Evolutionary conservation across 2,329 filamentous ascomycete species (phyloP).

Genomic region (Xylaria sp.): DNA sequence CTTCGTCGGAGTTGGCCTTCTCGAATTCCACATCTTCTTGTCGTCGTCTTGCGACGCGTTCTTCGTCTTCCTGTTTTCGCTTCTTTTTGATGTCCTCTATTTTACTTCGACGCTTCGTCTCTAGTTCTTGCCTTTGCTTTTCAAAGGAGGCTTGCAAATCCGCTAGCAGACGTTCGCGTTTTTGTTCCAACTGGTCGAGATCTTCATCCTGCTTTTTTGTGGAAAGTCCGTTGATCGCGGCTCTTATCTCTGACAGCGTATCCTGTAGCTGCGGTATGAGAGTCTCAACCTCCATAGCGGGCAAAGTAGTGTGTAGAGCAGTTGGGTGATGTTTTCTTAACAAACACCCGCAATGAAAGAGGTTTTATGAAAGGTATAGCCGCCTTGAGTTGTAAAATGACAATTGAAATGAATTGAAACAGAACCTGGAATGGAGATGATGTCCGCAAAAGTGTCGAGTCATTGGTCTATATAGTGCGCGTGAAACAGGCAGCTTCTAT

Average conservation of each 20-base stretch:
- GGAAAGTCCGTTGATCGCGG: slow-evolving; percentile 44
- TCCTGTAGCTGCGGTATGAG: slow-evolving; percentile 52
- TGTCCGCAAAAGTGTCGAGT: not conserved
- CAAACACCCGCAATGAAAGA: not conserved
- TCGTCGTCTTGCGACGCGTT: slow-evolving; percentile 44
- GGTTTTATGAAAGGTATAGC: not conserved
- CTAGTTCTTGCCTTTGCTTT: slow-evolving; percentile 40
- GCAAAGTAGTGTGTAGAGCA: not conserved
- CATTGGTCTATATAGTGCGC: too few species aligned
- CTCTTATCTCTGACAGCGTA: slow-evolving; percentile 48
- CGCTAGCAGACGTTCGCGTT: slow-evolving; percentile 44
- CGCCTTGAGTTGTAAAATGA: not conserved
- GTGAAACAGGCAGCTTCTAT: too few species aligned
- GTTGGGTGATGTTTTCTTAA: not conserved
- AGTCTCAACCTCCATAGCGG: slow-evolving; percentile 44
- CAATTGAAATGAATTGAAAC: not conserved
- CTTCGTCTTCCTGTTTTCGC: slow-evolving; percentile 50
- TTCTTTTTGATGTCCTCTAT: slow-evolving; percentile 43
- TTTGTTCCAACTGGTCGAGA: slow-evolving; percentile 48
- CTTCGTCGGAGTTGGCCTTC: slow-evolving; percentile 38
- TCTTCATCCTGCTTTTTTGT: slow-evolving; percentile 42
- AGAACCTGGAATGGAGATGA: not conserved
- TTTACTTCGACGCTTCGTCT: slow-evolving; percentile 39
- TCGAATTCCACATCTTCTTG: slow-evolving; percentile 46
- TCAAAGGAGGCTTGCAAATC: slow-evolving; percentile 42